Base-by-base conservation (phyloP, 164 flowering plant genomes). In the Pachysandra terminalis region DNA sequence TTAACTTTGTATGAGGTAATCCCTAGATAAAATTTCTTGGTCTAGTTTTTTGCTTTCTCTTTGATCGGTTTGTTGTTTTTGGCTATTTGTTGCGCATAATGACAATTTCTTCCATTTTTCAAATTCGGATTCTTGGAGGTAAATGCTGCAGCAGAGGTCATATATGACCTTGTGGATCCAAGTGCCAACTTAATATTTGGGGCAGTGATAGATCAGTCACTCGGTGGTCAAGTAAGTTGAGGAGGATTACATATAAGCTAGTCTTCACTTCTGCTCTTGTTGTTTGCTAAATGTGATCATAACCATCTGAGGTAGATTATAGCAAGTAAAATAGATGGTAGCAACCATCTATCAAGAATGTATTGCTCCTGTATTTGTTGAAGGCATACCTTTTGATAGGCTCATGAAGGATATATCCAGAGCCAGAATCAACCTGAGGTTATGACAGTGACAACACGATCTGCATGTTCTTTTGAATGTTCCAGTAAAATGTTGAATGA, bases 121-220 rank as follows among this genome's bases (percentile, higher is more conserved):
- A 17, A n/a, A 28, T 71, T 27, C 56, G 52, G 52, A 63, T 59
- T 53, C 72, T 45, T 76, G 63, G 74, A 91, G 97, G 97, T 91
- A 55, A 91, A 91, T 83, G 96, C 96, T 77, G 97, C 97, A 8
- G 97, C 97, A 8, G 97, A 91, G 73, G 90, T 91, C 62, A 92
- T 92, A 73, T 88, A 92, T 76, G 97, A 91, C 69, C 90, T 91
- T 69, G 97, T 91, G 23, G 97, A 89, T 83, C 97, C 97, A 52
- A 88, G 86, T 66, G 97, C 96, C 35, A 92, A 92, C 85, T 76
- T 88, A 65, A 92, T 92, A 72, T 92, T 92, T 79, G 97, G 97
- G 73, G 93, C 97, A 54, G 97, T 92, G n/a, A 81, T 87, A 64
- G 97, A 92, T 75, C 94, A 87, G 51, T 82, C 93, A 23, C 77